A percentile compares a stretch with the other conserved stretches of the same genome.
phyloP scores from a whole-genome alignment of 2,329 filamentous ascomycete species.

The Geosmithia morbida region DNA sequence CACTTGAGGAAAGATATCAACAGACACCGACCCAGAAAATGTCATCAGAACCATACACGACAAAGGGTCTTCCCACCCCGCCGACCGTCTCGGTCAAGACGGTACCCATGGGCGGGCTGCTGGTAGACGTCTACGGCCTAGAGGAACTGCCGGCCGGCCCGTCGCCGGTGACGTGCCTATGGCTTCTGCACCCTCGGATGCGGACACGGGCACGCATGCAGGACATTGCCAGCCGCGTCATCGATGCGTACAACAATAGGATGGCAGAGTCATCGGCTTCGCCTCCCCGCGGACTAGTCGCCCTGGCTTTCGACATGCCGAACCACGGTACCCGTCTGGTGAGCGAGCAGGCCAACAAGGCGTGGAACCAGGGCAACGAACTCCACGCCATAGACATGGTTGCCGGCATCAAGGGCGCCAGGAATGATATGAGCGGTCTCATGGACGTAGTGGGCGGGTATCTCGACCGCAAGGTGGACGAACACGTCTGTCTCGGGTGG shows the following conservation, averaged over 20 bases:
- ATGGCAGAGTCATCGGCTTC: constrained; percentile 8
- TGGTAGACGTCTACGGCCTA: constrained; percentile 69
- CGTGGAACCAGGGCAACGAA: constrained; percentile 67
- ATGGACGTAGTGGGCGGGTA: constrained; percentile 70
- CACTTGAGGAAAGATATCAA: too few relatives aligned
- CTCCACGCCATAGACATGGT: constrained; percentile 91
- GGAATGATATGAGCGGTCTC: constrained; percentile 58
- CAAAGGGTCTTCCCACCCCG: constrained; percentile 21
- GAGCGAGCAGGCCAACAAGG: constrained; percentile 52
- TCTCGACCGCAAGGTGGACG: constrained; percentile 35
- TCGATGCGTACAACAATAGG: constrained; percentile 42
- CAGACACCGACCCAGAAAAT: not conserved
- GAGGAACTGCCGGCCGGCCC: constrained; percentile 46
- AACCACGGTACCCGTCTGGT: constrained; percentile 74
- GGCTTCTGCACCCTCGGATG: constrained; percentile 75
- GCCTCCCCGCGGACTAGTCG: constrained; percentile 49
- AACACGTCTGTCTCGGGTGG: constrained; percentile 67
- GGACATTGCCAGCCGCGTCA: constrained; percentile 52
- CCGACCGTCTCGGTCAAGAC: constrained; percentile 46
- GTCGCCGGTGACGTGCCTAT: constrained; percentile 59
- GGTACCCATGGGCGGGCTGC: constrained; percentile 62
- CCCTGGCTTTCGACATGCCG: constrained; percentile 77
- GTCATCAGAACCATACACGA: constrained; percentile 10
- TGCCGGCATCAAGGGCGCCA: constrained; percentile 56
- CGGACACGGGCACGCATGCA: constrained; percentile 60